These are phyloP conservation scores for Cladosporium sp. DNA, from an alignment of 2,329 filamentous ascomycete genomes.

Conservation along the genomic window DNA sequence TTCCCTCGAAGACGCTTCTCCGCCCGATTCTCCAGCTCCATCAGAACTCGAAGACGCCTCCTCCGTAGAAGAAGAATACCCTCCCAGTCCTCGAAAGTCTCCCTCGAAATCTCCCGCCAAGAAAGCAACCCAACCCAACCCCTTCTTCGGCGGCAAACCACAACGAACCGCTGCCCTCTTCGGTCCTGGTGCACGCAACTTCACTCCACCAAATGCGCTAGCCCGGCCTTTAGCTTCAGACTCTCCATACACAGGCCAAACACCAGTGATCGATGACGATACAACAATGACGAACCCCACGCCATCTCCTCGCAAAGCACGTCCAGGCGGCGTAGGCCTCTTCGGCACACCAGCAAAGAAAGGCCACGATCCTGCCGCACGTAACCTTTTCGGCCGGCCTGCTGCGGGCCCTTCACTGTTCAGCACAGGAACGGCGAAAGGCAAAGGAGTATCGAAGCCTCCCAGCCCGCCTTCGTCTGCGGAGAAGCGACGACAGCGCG, in stretches of 20 bases:
- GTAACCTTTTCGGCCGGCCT: constrained; percentile 8
- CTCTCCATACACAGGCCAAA: constrained; percentile 24
- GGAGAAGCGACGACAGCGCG: constrained; percentile 24
- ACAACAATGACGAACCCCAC: constrained; percentile 21
- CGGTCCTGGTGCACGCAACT: constrained; percentile 22
- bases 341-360: constrained; percentile 22
- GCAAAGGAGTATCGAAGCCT: constrained; percentile 10
- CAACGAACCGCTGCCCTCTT: constrained; percentile 24
- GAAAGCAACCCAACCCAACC: background rate
- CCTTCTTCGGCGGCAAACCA: constrained; percentile 1
- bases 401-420: background rate
- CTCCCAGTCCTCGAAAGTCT: constrained; percentile 38
- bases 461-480: constrained; percentile 23
- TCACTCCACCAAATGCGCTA: constrained; percentile 30
- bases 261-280: background rate
- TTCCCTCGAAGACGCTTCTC: constrained; percentile 29
- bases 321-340: constrained; percentile 8
- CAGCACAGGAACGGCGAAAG: background rate
- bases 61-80: constrained; percentile 36
- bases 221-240: constrained; percentile 29
- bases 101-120: constrained; percentile 32
- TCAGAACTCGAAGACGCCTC: constrained; percentile 23
- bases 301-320: constrained; percentile 30
- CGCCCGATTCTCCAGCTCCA: constrained; percentile 20
- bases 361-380: background rate